Evolutionary conservation across 805 yeast genomes (phyloP), one percentile per base, ranked within the genome.

Genomic region (Scheffersomyces amazonensis): DNA sequence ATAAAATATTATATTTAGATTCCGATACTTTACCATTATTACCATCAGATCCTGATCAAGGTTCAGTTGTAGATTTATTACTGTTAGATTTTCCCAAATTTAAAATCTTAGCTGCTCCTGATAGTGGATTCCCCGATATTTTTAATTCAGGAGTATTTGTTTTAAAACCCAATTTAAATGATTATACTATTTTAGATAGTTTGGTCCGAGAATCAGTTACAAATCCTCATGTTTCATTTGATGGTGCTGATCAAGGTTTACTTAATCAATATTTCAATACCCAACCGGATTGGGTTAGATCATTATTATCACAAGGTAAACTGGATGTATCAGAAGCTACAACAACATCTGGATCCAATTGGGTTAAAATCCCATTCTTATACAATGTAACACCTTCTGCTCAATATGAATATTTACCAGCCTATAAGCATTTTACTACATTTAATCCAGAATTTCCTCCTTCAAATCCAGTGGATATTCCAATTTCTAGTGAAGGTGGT

Each of bases 191-290:
- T 22, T 66, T 88, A 34, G 49, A 48, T 30, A 42, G 42, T 4
- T 47, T 64, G 31, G 58, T 54, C 10, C 42, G 43, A 18, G 46
- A 46, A 21, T 46, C 51, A 2, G 37, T 47, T 8, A 31, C 40
- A 13, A 31, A 46, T 23, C 43, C 39, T 20, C 48, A 50, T 23
- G 48, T 57, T 2, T 60, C 72, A 3, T 86, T 87, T 49, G 97
- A 89, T 60, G 96, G 96, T 30, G 91, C 95, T 2, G 97, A 89
- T 61, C 97, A 89, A 60, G 97, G 97, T 10, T 68, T 89, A 25
- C 67, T 89, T 45, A 89, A 89, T 59, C 86, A 85, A 53, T 83
- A 75, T 52, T 87, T 86, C 56, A 73, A 69, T 41, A 32, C 55
- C 8, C 52, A 59, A 32, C 71, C 71, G 10, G 69, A 68, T 47